Conservation (phyloP, 2,329 filamentous ascomycete genomes). For the Colletotrichum siamense region DNA sequence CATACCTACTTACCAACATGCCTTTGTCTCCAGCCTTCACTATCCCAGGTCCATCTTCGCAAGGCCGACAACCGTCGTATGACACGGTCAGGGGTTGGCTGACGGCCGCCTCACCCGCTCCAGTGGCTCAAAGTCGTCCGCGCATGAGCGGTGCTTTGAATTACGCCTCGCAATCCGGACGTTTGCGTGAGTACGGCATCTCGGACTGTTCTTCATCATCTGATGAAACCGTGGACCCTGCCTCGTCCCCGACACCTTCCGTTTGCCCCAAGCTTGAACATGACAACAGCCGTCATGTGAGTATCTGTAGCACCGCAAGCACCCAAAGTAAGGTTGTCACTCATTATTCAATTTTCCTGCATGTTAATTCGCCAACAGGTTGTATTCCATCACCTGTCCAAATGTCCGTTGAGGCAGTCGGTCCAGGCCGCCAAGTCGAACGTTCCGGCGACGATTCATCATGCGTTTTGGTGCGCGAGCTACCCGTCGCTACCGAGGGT, state of each 20-base stretch:
- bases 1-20: neutral
- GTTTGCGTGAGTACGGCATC: neutral
- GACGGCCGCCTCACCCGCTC: neutral
- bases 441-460: neutral
- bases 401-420: neutral
- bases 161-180: neutral
- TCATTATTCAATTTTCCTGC: neutral
- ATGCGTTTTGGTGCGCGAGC: neutral
- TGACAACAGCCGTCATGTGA: neutral
- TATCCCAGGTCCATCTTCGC: neutral
- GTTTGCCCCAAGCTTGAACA: neutral
- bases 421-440: neutral
- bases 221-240: neutral
- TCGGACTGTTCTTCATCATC: neutral
- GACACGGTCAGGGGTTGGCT: neutral
- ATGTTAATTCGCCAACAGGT: neutral
- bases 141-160: neutral
- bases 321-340: accelerated
- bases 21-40: neutral
- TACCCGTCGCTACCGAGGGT: accelerated
- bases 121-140: neutral
- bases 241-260: too few relatives aligned
- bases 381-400: neutral
- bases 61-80: neutral
- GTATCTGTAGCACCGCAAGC: neutral